A percentile compares a stretch with the other conserved stretches of the same genome.
phyloP scores from a whole-genome alignment of 139 green algal species.

The Zygnema circumcarinatum region DNA sequence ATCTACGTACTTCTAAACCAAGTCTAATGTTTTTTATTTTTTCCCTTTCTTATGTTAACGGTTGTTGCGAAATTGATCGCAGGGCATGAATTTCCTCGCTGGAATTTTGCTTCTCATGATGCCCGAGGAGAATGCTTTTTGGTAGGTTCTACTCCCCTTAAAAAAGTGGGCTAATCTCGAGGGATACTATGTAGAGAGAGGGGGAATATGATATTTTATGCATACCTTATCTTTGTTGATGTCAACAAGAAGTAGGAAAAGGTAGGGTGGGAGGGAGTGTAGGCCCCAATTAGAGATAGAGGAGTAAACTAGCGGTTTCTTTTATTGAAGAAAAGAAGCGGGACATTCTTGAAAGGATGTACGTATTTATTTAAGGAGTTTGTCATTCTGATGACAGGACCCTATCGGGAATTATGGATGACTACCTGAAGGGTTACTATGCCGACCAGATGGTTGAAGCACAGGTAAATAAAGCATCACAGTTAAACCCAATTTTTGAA shows the following conservation, averaged over 20 bases:
- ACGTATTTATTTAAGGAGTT: too few relatives aligned
- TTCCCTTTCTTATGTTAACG: too few relatives aligned
- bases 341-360: too few relatives aligned
- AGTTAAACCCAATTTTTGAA: too few relatives aligned
- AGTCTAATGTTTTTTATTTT: too few relatives aligned
- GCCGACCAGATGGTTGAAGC: constrained; percentile 78
- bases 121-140: constrained; percentile 90
- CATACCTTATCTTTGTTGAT: neutral
- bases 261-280: neutral
- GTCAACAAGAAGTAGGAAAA: neutral
- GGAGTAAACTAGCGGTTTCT: too few relatives aligned
- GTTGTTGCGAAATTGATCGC: too few relatives aligned
- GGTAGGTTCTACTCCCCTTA: constrained; percentile 61
- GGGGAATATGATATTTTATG: neutral
- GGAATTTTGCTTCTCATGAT: constrained; percentile 83
- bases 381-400: too few relatives aligned
- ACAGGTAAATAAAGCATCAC: constrained; percentile 67
- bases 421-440: constrained; percentile 84
- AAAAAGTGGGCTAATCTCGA: neutral
- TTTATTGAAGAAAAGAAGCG: too few relatives aligned
- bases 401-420: constrained; percentile 75
- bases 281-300: too few relatives aligned
- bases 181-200: neutral
- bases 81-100: constrained; percentile 91
- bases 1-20: too few relatives aligned